Evolutionary conservation across 2,329 filamentous ascomycete genomes (phyloP), one percentile per base, ranked within the genome.

Genomic region (Atkinsonella hypoxylon): DNA sequence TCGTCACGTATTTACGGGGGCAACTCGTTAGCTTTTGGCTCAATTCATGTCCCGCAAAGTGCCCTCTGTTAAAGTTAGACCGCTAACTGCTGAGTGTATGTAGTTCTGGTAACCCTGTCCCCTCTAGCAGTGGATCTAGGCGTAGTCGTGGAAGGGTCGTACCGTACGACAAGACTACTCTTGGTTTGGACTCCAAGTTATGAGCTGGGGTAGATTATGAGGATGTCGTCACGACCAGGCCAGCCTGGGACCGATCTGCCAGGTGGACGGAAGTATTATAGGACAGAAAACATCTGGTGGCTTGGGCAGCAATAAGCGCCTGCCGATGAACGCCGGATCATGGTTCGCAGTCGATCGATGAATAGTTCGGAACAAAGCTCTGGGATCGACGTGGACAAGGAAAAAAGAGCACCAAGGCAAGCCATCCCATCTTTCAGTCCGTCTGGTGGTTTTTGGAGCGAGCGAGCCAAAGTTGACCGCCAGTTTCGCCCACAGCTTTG

Each of bases 301-400:
- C 51, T 54, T 52, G 50, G 54, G 50, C 45, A 45, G 48, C 31
- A 30, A 42, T n/a, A 6, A 48, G 38, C 36, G 26, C 45, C 45
- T 34, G 39, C 38, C 41, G 48, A 52, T 49, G 53, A 56, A 54
- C 53, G 49, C 49, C 50, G 50, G 54, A 54, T 56, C 49, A 48
- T 52, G 45, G 53, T 54, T 56, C 48, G 55, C 48, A 56, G 55
- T 31, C 41, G 41, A 30, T 45, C 47, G 45, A 51, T 38, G 54
- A 53, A 53, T 50, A 40, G 49, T 55, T 54, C 43, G 41, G 40
- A 46, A 49, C 15, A 30, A 26, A 30, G 34, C 38, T 20, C 30
- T 18, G 20, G 40, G 17, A 47, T 38, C 51, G 49, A 54, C 54
- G 53, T 54, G 53, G 52, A 45, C 52, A 44, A 9, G 47, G n/a